Conservation (phyloP, 495 filamentous ascomycete genomes). For the Penicillium canariense region DNA sequence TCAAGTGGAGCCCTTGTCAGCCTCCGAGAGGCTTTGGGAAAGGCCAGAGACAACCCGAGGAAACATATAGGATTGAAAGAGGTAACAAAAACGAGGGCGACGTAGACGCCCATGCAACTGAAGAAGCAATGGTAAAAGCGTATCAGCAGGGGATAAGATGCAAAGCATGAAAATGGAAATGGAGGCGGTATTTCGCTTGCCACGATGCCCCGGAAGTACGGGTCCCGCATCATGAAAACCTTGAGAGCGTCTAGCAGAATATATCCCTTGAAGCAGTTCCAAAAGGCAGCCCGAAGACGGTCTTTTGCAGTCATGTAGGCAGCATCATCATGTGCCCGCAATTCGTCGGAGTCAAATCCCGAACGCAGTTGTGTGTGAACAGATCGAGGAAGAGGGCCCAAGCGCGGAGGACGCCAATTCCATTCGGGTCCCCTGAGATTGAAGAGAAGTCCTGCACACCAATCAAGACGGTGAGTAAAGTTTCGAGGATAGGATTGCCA, state of each 20-base stretch:
- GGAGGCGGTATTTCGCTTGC: constrained; percentile 35
- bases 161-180: constrained; percentile 44
- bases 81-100: constrained; percentile 55
- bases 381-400: constrained; percentile 56
- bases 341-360: constrained; percentile 6
- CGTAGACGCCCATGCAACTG: constrained; percentile 48
- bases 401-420: constrained; percentile 64
- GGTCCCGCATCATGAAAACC: constrained; percentile 64
- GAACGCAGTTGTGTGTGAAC: constrained; percentile 42
- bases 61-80: constrained; percentile 56
- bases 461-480: constrained; percentile 64
- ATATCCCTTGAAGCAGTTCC: constrained; percentile 52
- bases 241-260: constrained; percentile 66
- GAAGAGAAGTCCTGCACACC: constrained; percentile 65
- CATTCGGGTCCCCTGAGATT: constrained; percentile 76
- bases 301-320: constrained; percentile 28
- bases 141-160: constrained; percentile 36
- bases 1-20: constrained; percentile 46
- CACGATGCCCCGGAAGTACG: constrained; percentile 62
- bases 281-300: constrained; percentile 49
- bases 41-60: constrained; percentile 49
- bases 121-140: constrained; percentile 50
- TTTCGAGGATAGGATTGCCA: constrained; percentile 73
- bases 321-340: constrained; percentile 9
- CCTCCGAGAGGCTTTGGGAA: constrained; percentile 35